Evolutionary conservation across 257 asterid genomes (phyloP).

Genomic region (Solanum tarapatanum): DNA sequence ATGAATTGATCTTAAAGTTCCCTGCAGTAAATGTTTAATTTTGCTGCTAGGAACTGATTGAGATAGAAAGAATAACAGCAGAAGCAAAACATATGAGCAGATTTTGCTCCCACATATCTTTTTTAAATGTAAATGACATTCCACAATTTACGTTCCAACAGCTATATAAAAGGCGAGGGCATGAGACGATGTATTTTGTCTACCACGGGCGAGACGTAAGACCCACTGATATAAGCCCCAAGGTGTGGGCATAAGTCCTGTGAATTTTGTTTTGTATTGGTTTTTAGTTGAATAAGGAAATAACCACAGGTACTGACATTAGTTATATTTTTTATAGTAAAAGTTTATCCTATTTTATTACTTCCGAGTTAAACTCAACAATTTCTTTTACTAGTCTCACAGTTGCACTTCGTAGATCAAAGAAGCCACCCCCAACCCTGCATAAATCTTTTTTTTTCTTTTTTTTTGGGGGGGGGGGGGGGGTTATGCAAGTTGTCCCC

Average conservation of each 20-base stretch:
- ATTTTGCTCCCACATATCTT: background rate
- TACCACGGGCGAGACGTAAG: background rate
- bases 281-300: background rate
- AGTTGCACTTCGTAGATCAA: background rate
- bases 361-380: background rate
- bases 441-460: background rate
- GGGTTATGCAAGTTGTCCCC: background rate
- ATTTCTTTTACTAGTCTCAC: background rate
- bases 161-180: background rate
- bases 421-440: background rate
- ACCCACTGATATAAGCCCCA: background rate
- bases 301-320: background rate
- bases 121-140: background rate
- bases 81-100: background rate
- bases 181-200: background rate
- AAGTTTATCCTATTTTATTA: background rate
- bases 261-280: background rate
- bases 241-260: background rate
- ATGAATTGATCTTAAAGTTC: background rate
- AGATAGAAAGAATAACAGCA: background rate
- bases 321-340: background rate
- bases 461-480: background rate
- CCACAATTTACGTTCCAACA: background rate
- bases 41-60: background rate
- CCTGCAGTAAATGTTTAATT: background rate